A percentile compares a stretch with the other conserved stretches of the same genome.
phyloP scores from a whole-genome alignment of 192 early-diverging fungal species.

The Coemansia sp. region DNA sequence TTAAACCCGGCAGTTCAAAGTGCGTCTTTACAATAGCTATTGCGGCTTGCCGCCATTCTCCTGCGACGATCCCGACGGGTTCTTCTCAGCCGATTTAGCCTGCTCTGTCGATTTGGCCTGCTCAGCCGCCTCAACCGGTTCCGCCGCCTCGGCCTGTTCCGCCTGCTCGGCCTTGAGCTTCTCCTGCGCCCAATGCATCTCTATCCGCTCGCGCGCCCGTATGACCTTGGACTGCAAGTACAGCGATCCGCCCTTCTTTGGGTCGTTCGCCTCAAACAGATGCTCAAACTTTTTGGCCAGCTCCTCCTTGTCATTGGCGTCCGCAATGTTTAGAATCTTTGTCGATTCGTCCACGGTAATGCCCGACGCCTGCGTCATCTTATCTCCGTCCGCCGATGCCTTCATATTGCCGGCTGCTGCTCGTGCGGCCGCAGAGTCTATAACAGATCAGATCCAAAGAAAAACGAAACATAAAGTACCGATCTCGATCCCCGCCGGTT shows the following conservation, averaged over 20 bases:
- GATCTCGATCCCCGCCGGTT: no score
- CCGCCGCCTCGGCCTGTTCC: slow-evolving; percentile 17
- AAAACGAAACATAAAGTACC: not conserved
- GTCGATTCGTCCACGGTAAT: slow-evolving; percentile 88
- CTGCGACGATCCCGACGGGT: not conserved
- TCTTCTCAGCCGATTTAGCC: not conserved
- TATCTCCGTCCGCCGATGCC: slow-evolving; percentile 57
- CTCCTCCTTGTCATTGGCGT: slow-evolving; percentile 60
- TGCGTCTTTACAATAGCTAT: not conserved
- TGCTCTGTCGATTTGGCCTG: slow-evolving; percentile 36
- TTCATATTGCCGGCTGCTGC: slow-evolving; percentile 67
- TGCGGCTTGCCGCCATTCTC: not conserved
- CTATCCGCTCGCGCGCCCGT: slow-evolving; percentile 91
- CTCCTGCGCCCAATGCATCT: slow-evolving; percentile 74
- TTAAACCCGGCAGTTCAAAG: not conserved
- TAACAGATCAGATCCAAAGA: not conserved
- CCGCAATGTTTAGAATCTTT: slow-evolving; percentile 85
- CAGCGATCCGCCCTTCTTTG: slow-evolving; percentile 81
- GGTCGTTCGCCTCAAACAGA: slow-evolving; percentile 85
- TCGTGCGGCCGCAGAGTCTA: slow-evolving; percentile 66
- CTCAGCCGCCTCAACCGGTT: slow-evolving; percentile 16
- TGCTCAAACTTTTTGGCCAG: slow-evolving; percentile 77
- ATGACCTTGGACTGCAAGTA: slow-evolving; percentile 95
- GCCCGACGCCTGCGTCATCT: slow-evolving; percentile 71
- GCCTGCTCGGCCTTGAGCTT: slow-evolving; percentile 43